Evolutionary conservation across 2,329 filamentous ascomycete genomes (phyloP).

Genomic region (Phaeosphaeriaceae sp.): DNA sequence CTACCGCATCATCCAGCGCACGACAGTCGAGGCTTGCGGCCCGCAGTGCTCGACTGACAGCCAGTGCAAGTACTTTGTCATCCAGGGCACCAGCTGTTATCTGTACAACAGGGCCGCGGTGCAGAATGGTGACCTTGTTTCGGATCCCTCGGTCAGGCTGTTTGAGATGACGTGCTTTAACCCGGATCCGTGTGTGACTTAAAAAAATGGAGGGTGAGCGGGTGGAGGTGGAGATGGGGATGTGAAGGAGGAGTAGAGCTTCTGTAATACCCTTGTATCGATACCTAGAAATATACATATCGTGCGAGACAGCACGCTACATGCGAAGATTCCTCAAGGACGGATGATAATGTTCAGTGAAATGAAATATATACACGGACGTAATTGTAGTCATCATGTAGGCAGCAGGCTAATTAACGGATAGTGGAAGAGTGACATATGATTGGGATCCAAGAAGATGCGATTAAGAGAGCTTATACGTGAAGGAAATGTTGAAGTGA

Average conservation of each 20-base stretch:
- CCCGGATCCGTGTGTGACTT: not conserved
- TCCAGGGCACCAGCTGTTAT: not conserved
- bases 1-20: not conserved
- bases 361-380: too few species aligned
- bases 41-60: not conserved
- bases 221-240: not conserved
- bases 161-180: not conserved
- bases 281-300: too few species aligned
- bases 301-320: too few species aligned
- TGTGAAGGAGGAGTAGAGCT: not conserved
- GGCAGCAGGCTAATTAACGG: too few species aligned
- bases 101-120: not conserved
- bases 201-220: not conserved
- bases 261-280: too few species aligned
- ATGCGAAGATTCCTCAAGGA: too few species aligned
- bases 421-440: too few species aligned
- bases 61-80: not conserved
- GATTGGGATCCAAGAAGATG: too few species aligned
- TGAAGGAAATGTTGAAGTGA: too few species aligned
- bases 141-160: not conserved
- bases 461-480: too few species aligned
- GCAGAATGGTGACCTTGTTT: not conserved
- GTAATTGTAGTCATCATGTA: too few species aligned
- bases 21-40: not conserved
- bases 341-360: too few species aligned